Evolutionary conservation across 768 basidiomycete genomes (phyloP), one percentile per base, ranked within the genome.

Genomic region (Sistotremastrum niveocremeum): DNA sequence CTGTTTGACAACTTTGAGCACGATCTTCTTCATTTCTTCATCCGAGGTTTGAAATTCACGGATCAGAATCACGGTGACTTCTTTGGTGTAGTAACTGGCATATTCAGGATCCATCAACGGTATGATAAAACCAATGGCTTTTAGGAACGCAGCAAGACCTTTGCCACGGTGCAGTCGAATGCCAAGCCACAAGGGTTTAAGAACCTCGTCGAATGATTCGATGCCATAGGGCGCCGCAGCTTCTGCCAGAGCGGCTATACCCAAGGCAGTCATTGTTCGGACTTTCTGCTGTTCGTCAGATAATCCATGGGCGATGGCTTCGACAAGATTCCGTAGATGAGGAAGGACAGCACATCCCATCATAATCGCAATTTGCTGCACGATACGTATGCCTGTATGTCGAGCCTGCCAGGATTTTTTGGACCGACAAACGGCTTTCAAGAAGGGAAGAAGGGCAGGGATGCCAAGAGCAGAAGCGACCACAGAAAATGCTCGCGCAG

Each of bases 21-120:
- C 95, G 53, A 98, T 98, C 73, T 98, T 95, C 77, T 98, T 94
- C 95, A 99, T 99, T 71, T 99, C 95, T 63, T 99, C 95, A 61
- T 99, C 95, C 6, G 94, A 94, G 5, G 93, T 95, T 62, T 94
- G 91, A 71, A 97, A 98, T 66, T 97, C 94, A 58, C 95, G 89
- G 51, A 94, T 94, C 47, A 94, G 83, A 60, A 94, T 93, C 52
- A 91, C 84, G 7, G 87, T 93, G 46, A 94, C 90, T 69, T 97
- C 94, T 65, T 94, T 94, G 41, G 93, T 97, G 63, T 99, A 99
- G 67, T 98, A 98, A 10, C 89, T 93, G 9, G 94, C 95, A 56
- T 97, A 98, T 69, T 99, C 94, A 41, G 95, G 91, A 59, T 99
- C 95, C 95, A 99, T 98, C 49, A 99, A 82, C 2, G 95, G 95